Evolutionary conservation across 2,329 filamentous ascomycete genomes (phyloP).

Genomic region (Fusarium vanettenii): DNA sequence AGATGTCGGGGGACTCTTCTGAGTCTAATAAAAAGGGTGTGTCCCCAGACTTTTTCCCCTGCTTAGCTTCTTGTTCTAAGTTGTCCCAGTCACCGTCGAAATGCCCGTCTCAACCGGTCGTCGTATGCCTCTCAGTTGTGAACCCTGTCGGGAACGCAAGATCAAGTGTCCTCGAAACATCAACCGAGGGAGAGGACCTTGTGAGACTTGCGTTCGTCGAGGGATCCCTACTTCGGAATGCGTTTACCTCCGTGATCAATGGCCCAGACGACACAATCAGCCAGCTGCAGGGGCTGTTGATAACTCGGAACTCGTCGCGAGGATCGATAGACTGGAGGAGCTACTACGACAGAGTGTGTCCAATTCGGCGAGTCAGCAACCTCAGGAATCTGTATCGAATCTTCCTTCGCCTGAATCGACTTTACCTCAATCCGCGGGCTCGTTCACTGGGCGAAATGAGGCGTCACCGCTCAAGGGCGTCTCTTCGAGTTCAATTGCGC

Average conservation of each 20-base stretch:
- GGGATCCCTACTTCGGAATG: conserved; percentile 20
- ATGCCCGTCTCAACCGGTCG: conserved; percentile 9
- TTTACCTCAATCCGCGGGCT: not conserved
- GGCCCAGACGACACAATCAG: not conserved
- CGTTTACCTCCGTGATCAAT: conserved; percentile 24
- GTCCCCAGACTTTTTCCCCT: not conserved
- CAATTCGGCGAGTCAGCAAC: not conserved
- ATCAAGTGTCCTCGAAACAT: conserved; percentile 28
- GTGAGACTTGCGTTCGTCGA: conserved; percentile 27
- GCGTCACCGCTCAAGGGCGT: not conserved
- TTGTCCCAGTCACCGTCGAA: not conserved
- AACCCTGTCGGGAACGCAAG: conserved; percentile 27
- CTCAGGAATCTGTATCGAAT: not conserved
- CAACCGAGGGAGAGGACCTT: conserved; percentile 16
- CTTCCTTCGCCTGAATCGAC: not conserved
- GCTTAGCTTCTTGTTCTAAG: not conserved
- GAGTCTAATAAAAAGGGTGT: not conserved
- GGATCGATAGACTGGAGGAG: not conserved
- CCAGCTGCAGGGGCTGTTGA: not conserved
- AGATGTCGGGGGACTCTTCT: not conserved
- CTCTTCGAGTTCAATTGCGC: not conserved
- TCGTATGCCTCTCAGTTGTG: conserved; percentile 28
- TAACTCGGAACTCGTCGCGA: not conserved
- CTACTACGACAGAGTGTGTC: not conserved
- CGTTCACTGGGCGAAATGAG: not conserved